Percentiles rank a stretch among this genome's conserved stretches.
phyloP scores from a whole-genome alignment of 257 asterid species.

The Rubia yunnanensis region DNA sequence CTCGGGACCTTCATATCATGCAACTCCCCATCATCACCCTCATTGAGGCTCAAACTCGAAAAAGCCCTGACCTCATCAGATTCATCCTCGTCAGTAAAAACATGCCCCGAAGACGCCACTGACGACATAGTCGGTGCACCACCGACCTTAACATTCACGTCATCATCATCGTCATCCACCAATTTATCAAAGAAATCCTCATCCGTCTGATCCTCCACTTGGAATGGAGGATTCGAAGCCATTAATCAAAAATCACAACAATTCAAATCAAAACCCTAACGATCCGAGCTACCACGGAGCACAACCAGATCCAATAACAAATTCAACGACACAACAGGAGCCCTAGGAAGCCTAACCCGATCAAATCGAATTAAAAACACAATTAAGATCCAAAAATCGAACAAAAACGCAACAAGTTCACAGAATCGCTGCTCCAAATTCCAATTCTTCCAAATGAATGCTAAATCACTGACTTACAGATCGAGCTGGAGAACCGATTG shows the following conservation, averaged over 20 bases:
- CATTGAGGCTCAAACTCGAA: conserved; percentile 51
- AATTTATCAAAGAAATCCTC: conserved; percentile 90
- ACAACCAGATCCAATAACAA: conserved; percentile 42
- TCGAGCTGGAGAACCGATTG: conserved; percentile 26
- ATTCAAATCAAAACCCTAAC: conserved; percentile 28
- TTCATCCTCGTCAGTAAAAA: conserved; percentile 37
- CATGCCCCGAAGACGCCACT: conserved; percentile 12
- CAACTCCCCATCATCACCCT: conserved; percentile 25
- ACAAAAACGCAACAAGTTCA: conserved; percentile 11
- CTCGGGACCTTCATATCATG: conserved; percentile 16
- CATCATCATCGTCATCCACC: conserved; percentile 72
- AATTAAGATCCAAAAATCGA: conserved; percentile 39
- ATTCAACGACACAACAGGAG: conserved; percentile 18
- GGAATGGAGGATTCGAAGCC: conserved; percentile 94
- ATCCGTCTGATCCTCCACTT: conserved; percentile 94
- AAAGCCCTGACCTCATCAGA: conserved; percentile 73
- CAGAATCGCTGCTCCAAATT: conserved; percentile 17
- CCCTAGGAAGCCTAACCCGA: conserved; percentile 11
- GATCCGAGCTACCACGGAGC: conserved; percentile 25
- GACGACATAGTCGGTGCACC: conserved; percentile 14
- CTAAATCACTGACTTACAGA: conserved; percentile 40
- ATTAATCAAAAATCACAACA: conserved; percentile 32
- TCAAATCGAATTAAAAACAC: conserved; percentile 15
- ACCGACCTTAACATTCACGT: conserved; percentile 37
- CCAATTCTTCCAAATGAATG: conserved; percentile 13